Evolutionary conservation across 352 stramenopile genomes (phyloP).

Genomic region (Phytophthora uliginosa): DNA sequence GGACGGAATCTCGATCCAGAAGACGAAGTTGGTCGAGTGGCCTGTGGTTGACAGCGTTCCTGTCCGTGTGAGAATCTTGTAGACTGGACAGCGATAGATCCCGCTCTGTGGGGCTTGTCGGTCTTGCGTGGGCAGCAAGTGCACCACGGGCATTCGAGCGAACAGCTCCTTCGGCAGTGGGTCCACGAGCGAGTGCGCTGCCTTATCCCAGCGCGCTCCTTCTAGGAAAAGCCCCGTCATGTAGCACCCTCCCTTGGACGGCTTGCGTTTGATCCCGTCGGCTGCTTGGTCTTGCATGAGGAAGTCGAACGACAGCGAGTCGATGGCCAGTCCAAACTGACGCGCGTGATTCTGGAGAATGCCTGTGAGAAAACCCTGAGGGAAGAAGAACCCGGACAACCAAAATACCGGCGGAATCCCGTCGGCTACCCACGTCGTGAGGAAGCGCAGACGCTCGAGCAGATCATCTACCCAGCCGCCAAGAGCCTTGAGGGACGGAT

Average conservation of each 20-base stretch:
- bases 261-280: slow-evolving; percentile 64
- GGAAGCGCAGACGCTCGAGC: slow-evolving; percentile 78
- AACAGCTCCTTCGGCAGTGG: slow-evolving; percentile 94
- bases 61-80: slow-evolving; percentile 95
- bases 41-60: slow-evolving; percentile 96
- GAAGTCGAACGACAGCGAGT: slow-evolving; percentile 93
- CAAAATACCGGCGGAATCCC: slow-evolving; percentile 90
- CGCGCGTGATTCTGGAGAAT: slow-evolving; percentile 95
- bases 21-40: slow-evolving; percentile 98
- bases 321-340: slow-evolving; percentile 91
- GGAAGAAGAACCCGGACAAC: slow-evolving; percentile 95
- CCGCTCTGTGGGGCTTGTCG: slow-evolving; percentile 77
- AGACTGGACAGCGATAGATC: slow-evolving; percentile 96
- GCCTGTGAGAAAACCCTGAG: slow-evolving; percentile 93
- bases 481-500: slow-evolving; percentile 93
- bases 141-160: slow-evolving; percentile 92
- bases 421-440: slow-evolving; percentile 77
- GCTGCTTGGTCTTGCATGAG: slow-evolving; percentile 75
- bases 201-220: slow-evolving; percentile 91
- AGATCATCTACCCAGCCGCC: slow-evolving; percentile 91
- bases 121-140: slow-evolving; percentile 88
- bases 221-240: slow-evolving; percentile 94
- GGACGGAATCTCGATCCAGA: slow-evolving; percentile 97
- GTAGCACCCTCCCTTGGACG: slow-evolving; percentile 87
- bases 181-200: slow-evolving; percentile 83